Evolutionary conservation across 1,284 basidiomycete genomes (phyloP).

Genomic region (Neonothopanus nambi): DNA sequence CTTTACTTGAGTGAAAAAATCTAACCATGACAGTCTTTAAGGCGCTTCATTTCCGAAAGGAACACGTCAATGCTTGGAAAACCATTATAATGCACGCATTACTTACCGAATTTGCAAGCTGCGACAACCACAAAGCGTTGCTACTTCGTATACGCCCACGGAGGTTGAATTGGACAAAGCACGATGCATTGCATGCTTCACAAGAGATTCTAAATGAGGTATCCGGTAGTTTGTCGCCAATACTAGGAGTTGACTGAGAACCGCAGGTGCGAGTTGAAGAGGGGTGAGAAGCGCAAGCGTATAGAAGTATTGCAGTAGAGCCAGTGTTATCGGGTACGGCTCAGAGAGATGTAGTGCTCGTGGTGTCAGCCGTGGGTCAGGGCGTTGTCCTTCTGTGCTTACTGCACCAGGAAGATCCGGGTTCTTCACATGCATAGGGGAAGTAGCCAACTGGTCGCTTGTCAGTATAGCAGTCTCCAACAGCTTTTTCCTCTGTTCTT

Average conservation of each 20-base stretch:
- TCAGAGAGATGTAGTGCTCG: constrained; percentile 83
- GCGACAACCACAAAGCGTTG: constrained; percentile 86
- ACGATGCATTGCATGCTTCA: constrained; percentile 91
- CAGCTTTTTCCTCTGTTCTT: constrained; percentile 64
- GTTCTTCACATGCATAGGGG: constrained; percentile 56
- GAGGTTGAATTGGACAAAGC: constrained; percentile 81
- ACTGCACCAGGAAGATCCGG: constrained; percentile 56
- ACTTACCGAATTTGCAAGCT: constrained; percentile 84
- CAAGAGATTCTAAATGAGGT: constrained; percentile 72
- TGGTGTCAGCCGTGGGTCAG: constrained; percentile 78
- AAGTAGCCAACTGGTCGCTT: constrained; percentile 57
- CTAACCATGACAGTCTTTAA: constrained; percentile 76
- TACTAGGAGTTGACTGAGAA: constrained; percentile 85
- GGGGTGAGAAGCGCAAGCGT: constrained; percentile 83
- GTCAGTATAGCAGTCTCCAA: constrained; percentile 53
- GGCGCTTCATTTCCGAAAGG: constrained; percentile 43
- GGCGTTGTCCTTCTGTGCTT: constrained; percentile 37
- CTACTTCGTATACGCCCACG: constrained; percentile 91
- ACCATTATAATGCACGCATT: not conserved
- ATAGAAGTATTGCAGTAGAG: constrained; percentile 92
- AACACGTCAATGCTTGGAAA: not conserved
- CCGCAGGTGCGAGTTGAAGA: constrained; percentile 86
- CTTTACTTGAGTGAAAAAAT: constrained; percentile 4
- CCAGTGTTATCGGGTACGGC: constrained; percentile 85
- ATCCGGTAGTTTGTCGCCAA: constrained; percentile 84